These are phyloP conservation scores for Maudiozyma bulderi DNA, from an alignment of 805 yeast genomes.

Conservation along the genomic window DNA sequence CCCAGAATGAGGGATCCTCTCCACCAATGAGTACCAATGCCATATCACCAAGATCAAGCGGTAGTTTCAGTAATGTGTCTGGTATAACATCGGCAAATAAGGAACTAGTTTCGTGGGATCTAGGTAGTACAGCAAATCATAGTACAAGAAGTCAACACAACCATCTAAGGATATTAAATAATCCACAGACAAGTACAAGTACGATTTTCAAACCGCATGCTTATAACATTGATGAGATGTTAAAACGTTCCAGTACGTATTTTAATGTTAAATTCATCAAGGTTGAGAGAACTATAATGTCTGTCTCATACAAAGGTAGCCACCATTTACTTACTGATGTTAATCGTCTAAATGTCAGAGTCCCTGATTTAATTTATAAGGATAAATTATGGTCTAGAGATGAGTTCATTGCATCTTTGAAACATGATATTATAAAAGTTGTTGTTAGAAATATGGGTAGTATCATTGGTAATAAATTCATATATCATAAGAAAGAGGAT, in stretches of 20 bases:
- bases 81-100: neutral
- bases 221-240: conserved; percentile 49
- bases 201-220: conserved; percentile 12
- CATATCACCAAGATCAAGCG: conserved; percentile 1
- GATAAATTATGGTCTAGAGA: conserved; percentile 49
- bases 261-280: conserved; percentile 50
- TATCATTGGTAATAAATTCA: conserved; percentile 52
- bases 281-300: conserved; percentile 39
- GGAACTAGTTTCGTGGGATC: conserved; percentile 14
- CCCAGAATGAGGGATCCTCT: too few species aligned
- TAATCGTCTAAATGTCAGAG: conserved; percentile 40
- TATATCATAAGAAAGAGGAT: conserved; percentile 34
- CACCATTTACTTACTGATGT: conserved; percentile 51
- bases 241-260: conserved; percentile 58
- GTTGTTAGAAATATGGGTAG: conserved; percentile 51
- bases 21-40: neutral
- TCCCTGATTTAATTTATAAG: conserved; percentile 41
- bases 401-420: conserved; percentile 43
- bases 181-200: conserved; percentile 3
- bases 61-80: neutral
- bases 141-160: neutral
- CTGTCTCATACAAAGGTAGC: conserved; percentile 62
- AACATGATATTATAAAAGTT: conserved; percentile 47
- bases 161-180: neutral
- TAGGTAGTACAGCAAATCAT: conserved; percentile 7